phyloP scores from a whole-genome alignment of 495 filamentous ascomycete species.

The Lentithecium fluviatile region DNA sequence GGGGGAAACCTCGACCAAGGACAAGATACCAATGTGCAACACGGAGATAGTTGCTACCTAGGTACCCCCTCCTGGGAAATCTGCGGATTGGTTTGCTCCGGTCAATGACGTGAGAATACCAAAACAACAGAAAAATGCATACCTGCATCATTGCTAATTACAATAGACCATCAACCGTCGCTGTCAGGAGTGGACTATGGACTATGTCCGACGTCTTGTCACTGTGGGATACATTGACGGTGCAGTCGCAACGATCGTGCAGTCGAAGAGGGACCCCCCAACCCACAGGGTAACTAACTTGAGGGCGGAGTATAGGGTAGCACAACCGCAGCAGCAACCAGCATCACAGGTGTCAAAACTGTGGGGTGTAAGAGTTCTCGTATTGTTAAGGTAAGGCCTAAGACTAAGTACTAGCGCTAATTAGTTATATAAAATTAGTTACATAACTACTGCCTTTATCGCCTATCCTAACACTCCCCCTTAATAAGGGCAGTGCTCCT shows the following conservation, averaged over 20 bases:
- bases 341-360: too few relatives aligned
- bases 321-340: too few relatives aligned
- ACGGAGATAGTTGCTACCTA: not conserved
- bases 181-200: constrained; percentile 9
- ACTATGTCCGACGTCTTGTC: not conserved
- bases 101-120: not conserved
- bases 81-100: not conserved
- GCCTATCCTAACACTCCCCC: too few relatives aligned
- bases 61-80: not conserved
- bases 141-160: not conserved
- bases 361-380: too few relatives aligned
- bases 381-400: too few relatives aligned
- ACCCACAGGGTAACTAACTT: not conserved
- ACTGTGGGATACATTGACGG: not conserved
- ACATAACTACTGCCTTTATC: too few relatives aligned
- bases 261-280: not conserved
- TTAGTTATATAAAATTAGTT: too few relatives aligned
- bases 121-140: not conserved
- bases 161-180: constrained; percentile 1
- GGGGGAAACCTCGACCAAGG: too few relatives aligned
- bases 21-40: not conserved
- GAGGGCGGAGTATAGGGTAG: too few relatives aligned
- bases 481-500: too few relatives aligned
- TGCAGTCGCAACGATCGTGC: not conserved
- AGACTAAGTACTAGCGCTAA: too few relatives aligned